A percentile compares a stretch with the other conserved stretches of the same genome.
Evolutionary conservation across 495 filamentous ascomycete genomes (phyloP).

Genomic region (Penicillium angulare): DNA sequence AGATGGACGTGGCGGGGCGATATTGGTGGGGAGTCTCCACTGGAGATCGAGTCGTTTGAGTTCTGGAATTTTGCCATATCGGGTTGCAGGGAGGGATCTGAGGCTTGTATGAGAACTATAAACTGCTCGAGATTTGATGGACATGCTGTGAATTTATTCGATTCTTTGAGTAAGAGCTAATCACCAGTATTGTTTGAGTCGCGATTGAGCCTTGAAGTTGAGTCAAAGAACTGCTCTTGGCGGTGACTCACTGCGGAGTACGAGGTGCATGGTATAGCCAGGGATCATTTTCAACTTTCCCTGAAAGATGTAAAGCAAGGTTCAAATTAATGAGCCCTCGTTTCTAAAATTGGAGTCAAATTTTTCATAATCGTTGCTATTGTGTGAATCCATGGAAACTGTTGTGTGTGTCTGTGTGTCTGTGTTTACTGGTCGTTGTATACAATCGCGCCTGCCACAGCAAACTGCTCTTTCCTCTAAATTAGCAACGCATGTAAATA

Average conservation of each 20-base stretch:
- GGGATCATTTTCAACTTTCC: too few species aligned
- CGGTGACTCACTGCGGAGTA: constrained; percentile 8
- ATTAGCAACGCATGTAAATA: background rate
- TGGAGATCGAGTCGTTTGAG: background rate
- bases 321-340: too few species aligned
- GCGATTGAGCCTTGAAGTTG: background rate
- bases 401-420: too few species aligned
- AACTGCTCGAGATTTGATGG: background rate
- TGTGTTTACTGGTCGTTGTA: too few species aligned
- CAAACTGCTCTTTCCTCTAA: background rate
- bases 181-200: background rate
- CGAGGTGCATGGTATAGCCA: too few species aligned
- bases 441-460: background rate
- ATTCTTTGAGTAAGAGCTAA: background rate
- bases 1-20: constrained; percentile 36
- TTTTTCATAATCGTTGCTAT: too few species aligned
- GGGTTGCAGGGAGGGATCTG: background rate
- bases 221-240: constrained; percentile 1
- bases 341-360: too few species aligned
- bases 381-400: too few species aligned
- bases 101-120: background rate
- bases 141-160: background rate
- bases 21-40: constrained; percentile 3
- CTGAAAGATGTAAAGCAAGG: too few species aligned
- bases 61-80: background rate